A percentile compares a stretch with the other conserved stretches of the same genome.
phyloP scores from a whole-genome alignment of 345 rosid species.

The Conringia planisiliqua region DNA sequence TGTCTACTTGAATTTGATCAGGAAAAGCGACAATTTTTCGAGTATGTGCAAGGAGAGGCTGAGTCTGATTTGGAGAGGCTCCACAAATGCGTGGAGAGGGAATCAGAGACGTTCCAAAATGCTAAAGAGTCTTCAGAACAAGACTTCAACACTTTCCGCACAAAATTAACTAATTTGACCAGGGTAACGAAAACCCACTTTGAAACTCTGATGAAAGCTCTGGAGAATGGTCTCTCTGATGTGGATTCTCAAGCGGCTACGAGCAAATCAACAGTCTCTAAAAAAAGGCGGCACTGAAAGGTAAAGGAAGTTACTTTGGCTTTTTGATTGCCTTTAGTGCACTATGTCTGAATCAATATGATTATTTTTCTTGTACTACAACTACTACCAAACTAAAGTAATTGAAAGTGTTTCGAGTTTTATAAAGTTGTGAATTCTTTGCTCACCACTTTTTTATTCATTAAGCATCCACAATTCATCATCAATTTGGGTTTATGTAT shows the following conservation, averaged over 20 bases:
- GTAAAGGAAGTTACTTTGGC: not conserved
- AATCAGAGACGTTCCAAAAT: not conserved
- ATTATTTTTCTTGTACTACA: not conserved
- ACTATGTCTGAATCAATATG: not conserved
- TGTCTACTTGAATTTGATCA: not conserved
- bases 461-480: not conserved
- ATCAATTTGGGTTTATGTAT: not conserved
- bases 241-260: not conserved
- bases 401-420: not conserved
- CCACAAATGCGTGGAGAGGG: conserved; percentile 7
- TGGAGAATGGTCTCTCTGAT: conserved; percentile 3
- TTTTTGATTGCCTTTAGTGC: not conserved
- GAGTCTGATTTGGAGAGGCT: conserved; percentile 16
- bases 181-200: not conserved
- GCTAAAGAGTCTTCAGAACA: not conserved
- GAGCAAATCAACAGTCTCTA: not conserved
- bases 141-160: not conserved
- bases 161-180: not conserved
- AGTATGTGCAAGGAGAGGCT: conserved; percentile 14
- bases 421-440: not conserved
- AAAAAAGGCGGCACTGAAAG: not conserved
- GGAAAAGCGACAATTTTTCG: not conserved
- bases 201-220: conserved; percentile 1
- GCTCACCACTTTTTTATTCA: not conserved
- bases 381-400: not conserved